Evolutionary conservation across 2,329 filamentous ascomycete genomes (phyloP).

Genomic region (Trichophyton verrucosum): DNA sequence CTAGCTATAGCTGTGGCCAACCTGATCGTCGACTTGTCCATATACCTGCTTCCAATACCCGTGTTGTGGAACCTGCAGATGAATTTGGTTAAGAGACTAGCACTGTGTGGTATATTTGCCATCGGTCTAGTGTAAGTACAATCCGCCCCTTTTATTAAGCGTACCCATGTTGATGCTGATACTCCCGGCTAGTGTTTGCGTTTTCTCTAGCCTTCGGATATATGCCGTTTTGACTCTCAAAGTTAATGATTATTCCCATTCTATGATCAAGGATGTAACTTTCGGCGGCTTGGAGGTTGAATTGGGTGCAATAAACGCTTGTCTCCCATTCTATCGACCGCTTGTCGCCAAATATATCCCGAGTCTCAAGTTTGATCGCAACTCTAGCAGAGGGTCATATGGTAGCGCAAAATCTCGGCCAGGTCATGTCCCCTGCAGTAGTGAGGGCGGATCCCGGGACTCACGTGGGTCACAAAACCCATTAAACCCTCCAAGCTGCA

Average conservation of each 20-base stretch:
- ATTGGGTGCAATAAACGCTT: conserved; percentile 2
- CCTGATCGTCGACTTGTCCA: neutral
- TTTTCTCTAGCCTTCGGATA: conserved; percentile 3
- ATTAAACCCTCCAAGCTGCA: neutral
- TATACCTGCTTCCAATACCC: conserved; percentile 1
- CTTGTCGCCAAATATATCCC: neutral
- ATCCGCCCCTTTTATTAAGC: neutral
- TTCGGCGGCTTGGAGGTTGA: neutral
- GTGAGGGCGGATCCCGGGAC: neutral
- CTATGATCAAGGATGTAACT: neutral
- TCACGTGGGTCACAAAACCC: neutral
- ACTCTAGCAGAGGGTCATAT: neutral
- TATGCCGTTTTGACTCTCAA: neutral
- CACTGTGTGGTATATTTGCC: conserved; percentile 1
- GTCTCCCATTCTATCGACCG: conserved; percentile 3
- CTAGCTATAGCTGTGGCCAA: conserved; percentile 2
- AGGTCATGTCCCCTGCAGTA: neutral
- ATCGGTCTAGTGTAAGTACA: conserved; percentile 3
- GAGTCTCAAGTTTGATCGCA: neutral
- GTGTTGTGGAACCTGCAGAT: conserved; percentile 1
- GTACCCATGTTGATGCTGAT: neutral
- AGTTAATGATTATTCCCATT: neutral
- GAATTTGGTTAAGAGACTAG: neutral
- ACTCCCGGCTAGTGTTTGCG: neutral
- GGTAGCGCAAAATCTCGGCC: neutral